Evolutionary conservation across 768 basidiomycete genomes (phyloP).

Genomic region (Podaxis carcinomalis): DNA sequence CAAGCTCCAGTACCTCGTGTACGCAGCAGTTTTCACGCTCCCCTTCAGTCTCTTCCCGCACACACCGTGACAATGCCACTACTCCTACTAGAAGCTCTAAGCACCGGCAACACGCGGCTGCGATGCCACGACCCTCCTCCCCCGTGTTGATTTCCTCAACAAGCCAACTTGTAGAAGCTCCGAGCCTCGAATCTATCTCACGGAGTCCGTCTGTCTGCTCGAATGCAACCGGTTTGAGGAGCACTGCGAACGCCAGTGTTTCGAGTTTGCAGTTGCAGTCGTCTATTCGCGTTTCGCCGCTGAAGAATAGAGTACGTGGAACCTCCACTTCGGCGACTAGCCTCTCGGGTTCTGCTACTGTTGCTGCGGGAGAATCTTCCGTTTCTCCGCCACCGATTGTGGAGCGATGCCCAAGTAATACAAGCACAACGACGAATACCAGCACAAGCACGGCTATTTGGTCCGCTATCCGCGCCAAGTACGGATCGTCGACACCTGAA

Average conservation of each 20-base stretch:
- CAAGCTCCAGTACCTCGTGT: slow-evolving; percentile 9
- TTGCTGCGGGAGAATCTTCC: background rate
- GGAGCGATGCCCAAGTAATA: slow-evolving; percentile 6
- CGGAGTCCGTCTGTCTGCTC: slow-evolving; percentile 5
- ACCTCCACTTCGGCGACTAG: background rate
- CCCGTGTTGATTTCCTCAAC: slow-evolving; percentile 10
- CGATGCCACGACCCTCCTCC: slow-evolving; percentile 7
- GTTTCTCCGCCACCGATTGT: background rate
- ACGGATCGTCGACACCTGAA: background rate
- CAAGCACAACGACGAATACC: slow-evolving; percentile 1
- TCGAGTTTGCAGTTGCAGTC: slow-evolving; percentile 7
- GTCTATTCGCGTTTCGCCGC: slow-evolving; percentile 8
- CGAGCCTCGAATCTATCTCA: background rate
- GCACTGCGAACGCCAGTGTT: slow-evolving; percentile 6
- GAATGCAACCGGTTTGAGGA: background rate
- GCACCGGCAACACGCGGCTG: background rate
- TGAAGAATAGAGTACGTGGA: background rate
- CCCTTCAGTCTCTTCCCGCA: slow-evolving; percentile 9
- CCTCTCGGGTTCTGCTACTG: background rate
- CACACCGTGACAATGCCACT: background rate
- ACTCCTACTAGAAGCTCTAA: background rate
- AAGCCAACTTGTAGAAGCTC: slow-evolving; percentile 7
- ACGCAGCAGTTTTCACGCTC: slow-evolving; percentile 10
- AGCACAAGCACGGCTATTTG: slow-evolving; percentile 6
- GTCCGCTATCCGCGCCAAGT: background rate